Conservation (phyloP, 805 yeast genomes). For the Spathaspora sp. region DNA sequence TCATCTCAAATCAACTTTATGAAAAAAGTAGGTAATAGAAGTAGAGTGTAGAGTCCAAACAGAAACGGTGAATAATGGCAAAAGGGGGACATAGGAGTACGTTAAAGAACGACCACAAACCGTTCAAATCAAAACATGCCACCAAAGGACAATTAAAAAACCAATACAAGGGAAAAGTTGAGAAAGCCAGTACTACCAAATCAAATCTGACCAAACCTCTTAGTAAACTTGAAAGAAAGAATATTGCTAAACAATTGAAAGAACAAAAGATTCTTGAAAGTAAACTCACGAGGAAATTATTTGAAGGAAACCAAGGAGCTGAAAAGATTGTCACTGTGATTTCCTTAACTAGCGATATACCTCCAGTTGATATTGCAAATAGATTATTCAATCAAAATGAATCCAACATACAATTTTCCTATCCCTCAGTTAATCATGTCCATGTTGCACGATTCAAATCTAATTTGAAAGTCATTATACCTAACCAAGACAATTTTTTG, state of each 20-base stretch:
- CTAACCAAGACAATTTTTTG: conserved; percentile 62
- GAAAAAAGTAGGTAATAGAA: not conserved
- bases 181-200: conserved; percentile 44
- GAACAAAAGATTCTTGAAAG: conserved; percentile 63
- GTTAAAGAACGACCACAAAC: conserved; percentile 78
- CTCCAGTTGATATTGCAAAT: conserved; percentile 51
- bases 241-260: conserved; percentile 73
- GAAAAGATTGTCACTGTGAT: conserved; percentile 81
- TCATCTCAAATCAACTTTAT: not conserved
- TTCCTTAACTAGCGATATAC: conserved; percentile 72
- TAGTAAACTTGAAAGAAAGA: conserved; percentile 65
- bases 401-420: conserved; percentile 19
- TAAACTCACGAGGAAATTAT: conserved; percentile 59
- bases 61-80: conserved; percentile 10
- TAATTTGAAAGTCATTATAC: conserved; percentile 68
- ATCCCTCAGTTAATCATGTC: conserved; percentile 51
- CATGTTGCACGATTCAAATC: conserved; percentile 68
- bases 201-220: conserved; percentile 33
- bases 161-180: conserved; percentile 81
- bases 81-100: conserved; percentile 74
- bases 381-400: conserved; percentile 41
- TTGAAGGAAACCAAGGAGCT: conserved; percentile 76
- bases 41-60: not conserved
- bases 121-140: conserved; percentile 89
- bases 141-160: conserved; percentile 85